phyloP scores from a whole-genome alignment of 2,329 filamentous ascomycete species.

The Apiospora koreana region DNA sequence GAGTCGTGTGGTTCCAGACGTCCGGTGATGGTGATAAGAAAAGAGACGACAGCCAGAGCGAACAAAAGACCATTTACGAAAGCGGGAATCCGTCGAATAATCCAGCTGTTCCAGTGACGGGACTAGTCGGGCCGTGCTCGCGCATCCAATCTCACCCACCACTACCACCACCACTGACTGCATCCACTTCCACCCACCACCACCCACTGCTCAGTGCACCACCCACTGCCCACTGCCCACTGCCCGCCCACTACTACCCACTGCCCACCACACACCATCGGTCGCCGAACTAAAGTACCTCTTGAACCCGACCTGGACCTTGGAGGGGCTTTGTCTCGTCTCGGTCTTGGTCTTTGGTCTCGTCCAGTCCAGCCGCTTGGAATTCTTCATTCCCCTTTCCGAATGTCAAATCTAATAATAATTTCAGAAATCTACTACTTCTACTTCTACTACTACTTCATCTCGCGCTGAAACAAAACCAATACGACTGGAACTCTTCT shows the following conservation, averaged over 20 bases:
- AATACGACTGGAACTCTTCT: background rate
- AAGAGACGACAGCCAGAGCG: background rate
- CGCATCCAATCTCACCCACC: slow-evolving; percentile 5
- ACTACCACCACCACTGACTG: too few relatives aligned
- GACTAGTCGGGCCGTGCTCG: slow-evolving; percentile 6
- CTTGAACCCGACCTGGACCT: background rate
- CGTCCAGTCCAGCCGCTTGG: background rate
- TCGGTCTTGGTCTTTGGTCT: slow-evolving; percentile 6
- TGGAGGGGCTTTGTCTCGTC: slow-evolving; percentile 7
- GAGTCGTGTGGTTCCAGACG: background rate
- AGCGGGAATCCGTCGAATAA: background rate
- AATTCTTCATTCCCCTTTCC: background rate
- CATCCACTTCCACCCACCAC: background rate
- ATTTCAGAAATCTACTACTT: background rate
- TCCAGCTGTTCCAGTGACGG: background rate
- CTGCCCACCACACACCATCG: too few relatives aligned
- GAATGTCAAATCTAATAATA: slow-evolving; percentile 6
- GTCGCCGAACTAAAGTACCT: too few relatives aligned
- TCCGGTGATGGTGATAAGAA: background rate
- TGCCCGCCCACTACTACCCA: too few relatives aligned
- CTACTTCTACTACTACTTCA: background rate
- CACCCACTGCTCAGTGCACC: too few relatives aligned
- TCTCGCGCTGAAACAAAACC: background rate
- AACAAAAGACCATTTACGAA: background rate
- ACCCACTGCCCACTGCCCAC: background rate